Conservation (phyloP, 306 rosid genomes). For the Dalbergia cochinchinensis region DNA sequence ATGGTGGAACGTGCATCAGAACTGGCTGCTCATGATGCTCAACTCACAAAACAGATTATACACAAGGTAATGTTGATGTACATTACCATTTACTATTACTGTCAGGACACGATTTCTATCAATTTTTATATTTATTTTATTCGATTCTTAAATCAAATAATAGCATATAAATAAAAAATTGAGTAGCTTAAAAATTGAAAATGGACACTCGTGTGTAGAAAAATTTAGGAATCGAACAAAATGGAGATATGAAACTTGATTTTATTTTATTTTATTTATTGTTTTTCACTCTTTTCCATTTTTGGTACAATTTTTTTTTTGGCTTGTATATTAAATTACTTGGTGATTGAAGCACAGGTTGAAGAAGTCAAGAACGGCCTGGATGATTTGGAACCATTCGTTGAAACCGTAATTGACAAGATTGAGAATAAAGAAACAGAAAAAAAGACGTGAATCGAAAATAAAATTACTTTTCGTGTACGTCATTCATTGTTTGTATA, state of each 20-base stretch:
- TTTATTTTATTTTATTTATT: too few relatives aligned
- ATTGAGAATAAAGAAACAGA: constrained; percentile 43
- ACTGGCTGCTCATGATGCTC: constrained; percentile 65
- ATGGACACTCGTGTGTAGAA: too few relatives aligned
- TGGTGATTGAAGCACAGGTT: constrained; percentile 49
- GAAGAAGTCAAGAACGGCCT: constrained; percentile 58
- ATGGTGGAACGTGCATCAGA: constrained; percentile 58
- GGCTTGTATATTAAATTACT: neutral
- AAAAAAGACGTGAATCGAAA: neutral
- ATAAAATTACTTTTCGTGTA: neutral
- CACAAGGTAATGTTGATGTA: constrained; percentile 59
- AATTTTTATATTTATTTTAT: too few relatives aligned
- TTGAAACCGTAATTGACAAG: constrained; percentile 54
- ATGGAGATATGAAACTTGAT: too few relatives aligned
- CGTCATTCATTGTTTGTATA: neutral
- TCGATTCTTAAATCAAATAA: too few relatives aligned
- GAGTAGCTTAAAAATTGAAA: too few relatives aligned
- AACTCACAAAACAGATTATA: constrained; percentile 54
- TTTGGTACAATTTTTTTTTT: neutral
- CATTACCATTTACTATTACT: neutral
- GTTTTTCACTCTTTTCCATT: too few relatives aligned
- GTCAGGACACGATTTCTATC: too few relatives aligned
- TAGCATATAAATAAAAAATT: too few relatives aligned
- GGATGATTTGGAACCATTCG: constrained; percentile 49
- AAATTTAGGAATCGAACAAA: too few relatives aligned